These are phyloP conservation scores for Talaromyces wortmannii DNA, from an alignment of 495 filamentous ascomycete genomes.

Conservation along the genomic window DNA sequence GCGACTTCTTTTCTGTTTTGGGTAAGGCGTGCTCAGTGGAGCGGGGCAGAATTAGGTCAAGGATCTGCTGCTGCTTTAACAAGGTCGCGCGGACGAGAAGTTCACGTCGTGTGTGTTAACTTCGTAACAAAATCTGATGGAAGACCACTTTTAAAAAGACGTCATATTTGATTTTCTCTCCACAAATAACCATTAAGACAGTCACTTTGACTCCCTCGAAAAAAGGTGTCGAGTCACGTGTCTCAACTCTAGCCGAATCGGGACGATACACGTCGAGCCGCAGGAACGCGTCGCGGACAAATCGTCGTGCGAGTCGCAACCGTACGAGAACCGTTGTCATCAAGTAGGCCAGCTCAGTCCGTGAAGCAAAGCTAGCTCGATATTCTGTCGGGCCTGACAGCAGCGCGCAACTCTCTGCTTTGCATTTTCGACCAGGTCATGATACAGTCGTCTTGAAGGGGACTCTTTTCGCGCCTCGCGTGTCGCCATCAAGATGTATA, in stretches of 20 bases:
- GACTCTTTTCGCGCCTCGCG: slow-evolving; percentile 23
- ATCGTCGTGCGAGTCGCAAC: neutral
- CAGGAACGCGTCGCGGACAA: neutral
- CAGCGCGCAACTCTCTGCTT: neutral
- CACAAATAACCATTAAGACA: neutral
- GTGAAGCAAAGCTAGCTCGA: too few relatives aligned
- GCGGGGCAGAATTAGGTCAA: too few relatives aligned
- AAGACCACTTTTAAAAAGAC: too few relatives aligned
- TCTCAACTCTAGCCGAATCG: neutral
- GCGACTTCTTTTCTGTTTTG: too few relatives aligned
- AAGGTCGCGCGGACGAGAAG: too few relatives aligned
- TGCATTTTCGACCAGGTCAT: slow-evolving; percentile 27
- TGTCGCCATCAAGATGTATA: slow-evolving; percentile 66
- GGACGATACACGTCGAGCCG: neutral
- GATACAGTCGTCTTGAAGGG: slow-evolving; percentile 19
- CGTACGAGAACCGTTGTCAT: neutral
- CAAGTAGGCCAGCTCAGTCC: too few relatives aligned
- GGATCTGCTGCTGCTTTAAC: too few relatives aligned
- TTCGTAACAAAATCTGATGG: too few relatives aligned
- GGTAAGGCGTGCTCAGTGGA: too few relatives aligned
- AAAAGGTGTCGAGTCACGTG: neutral
- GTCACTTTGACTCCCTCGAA: neutral
- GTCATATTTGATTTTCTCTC: too few relatives aligned
- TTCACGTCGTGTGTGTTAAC: too few relatives aligned
- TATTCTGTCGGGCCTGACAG: too few relatives aligned